Evolutionary conservation across 2,329 filamentous ascomycete genomes (phyloP).

Genomic region (Fusarium mundagurra): DNA sequence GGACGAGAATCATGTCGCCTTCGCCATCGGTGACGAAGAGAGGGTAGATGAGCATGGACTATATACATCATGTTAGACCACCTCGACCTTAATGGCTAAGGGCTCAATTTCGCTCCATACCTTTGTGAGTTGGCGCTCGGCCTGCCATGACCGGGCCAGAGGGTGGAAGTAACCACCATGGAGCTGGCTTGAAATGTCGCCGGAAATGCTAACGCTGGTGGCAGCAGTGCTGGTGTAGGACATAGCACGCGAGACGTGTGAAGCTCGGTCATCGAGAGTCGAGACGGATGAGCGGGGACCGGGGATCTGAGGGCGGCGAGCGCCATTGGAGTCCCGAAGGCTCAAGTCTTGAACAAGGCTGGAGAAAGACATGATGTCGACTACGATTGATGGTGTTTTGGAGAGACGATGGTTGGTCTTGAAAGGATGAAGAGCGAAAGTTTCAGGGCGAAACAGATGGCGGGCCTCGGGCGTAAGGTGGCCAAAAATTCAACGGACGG

Average conservation of each 20-base stretch:
- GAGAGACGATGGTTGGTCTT: constrained; percentile 2
- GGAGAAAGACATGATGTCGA: constrained; percentile 69
- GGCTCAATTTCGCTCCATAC: constrained; percentile 54
- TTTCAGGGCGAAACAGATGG: constrained; percentile 1
- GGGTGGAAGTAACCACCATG: constrained; percentile 87
- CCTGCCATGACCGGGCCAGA: constrained; percentile 82
- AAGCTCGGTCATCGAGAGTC: constrained; percentile 68
- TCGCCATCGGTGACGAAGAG: constrained; percentile 95
- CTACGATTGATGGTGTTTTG: constrained; percentile 13
- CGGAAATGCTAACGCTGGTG: constrained; percentile 75
- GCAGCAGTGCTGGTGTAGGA: constrained; percentile 74
- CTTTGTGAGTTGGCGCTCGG: constrained; percentile 86
- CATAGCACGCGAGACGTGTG: constrained; percentile 70
- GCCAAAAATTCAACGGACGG: constrained; percentile 33
- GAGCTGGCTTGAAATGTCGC: constrained; percentile 83
- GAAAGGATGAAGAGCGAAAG: constrained; percentile 2
- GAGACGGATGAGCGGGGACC: constrained; percentile 59
- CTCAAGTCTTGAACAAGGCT: constrained; percentile 73
- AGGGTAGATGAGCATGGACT: constrained; percentile 99
- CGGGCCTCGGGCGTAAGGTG: constrained; percentile 19
- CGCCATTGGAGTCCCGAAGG: constrained; percentile 63
- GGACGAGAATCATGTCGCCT: constrained; percentile 89
- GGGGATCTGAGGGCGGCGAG: constrained; percentile 55
- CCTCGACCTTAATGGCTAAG: background rate
- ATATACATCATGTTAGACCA: constrained; percentile 28